phyloP scores from a whole-genome alignment of 1,284 basidiomycete genomes.

The Tausonia pullulans region DNA sequence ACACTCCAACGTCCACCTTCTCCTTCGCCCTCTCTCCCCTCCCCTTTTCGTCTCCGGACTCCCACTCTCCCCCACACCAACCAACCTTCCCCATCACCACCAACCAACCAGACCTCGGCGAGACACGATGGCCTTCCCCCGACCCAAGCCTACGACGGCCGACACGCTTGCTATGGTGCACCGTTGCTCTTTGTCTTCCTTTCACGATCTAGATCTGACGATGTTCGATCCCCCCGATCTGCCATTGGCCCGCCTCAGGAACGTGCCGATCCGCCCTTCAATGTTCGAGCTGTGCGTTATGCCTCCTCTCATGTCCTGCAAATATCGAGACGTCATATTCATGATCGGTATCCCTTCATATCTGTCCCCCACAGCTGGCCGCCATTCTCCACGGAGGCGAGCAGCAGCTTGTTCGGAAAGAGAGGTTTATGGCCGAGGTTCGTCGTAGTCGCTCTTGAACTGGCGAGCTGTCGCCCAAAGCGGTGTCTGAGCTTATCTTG shows the following conservation, averaged over 20 bases:
- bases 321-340: too few relatives aligned
- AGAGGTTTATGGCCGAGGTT: slow-evolving; percentile 42
- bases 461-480: neutral
- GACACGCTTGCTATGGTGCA: slow-evolving; percentile 14
- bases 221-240: neutral
- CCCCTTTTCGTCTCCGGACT: neutral
- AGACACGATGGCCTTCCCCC: slow-evolving; percentile 10
- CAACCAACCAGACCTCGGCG: neutral
- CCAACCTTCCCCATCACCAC: neutral
- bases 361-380: slow-evolving; percentile 20
- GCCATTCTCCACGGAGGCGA: slow-evolving; percentile 34
- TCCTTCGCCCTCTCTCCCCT: neutral
- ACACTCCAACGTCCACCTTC: neutral
- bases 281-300: slow-evolving; percentile 23
- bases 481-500: neutral
- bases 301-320: neutral
- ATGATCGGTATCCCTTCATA: too few relatives aligned
- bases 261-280: slow-evolving; percentile 40
- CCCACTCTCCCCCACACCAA: neutral
- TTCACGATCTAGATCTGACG: neutral
- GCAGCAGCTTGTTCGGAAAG: slow-evolving; percentile 32
- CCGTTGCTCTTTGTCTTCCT: neutral
- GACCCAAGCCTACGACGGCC: slow-evolving; percentile 11
- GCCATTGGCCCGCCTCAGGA: slow-evolving; percentile 27
- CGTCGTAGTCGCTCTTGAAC: slow-evolving; percentile 13